Conservation (phyloP, 176 grass and related monocot genomes). For the Stipa capillata region DNA sequence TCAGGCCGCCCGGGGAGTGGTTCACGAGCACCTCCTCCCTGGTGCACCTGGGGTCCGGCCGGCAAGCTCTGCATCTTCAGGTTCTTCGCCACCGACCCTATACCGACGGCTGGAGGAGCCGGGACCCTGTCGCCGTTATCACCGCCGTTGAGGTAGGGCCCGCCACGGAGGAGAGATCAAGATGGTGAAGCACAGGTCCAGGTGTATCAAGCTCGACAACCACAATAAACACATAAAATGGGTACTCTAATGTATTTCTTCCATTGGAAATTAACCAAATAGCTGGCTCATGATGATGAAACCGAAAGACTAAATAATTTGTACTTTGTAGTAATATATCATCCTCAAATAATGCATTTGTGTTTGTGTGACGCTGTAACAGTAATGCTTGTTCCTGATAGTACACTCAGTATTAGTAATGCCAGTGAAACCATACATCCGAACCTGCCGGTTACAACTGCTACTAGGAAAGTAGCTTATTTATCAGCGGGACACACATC, state of each 20-base stretch:
- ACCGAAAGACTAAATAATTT: too few species aligned
- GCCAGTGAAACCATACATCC: background rate
- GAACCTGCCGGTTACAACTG: background rate
- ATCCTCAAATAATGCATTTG: background rate
- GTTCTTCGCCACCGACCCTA: background rate
- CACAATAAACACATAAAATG: background rate
- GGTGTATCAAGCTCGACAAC: background rate
- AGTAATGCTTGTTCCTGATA: background rate
- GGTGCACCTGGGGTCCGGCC: background rate
- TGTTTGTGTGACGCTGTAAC: background rate
- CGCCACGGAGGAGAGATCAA: background rate
- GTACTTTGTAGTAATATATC: too few species aligned
- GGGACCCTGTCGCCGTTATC: background rate
- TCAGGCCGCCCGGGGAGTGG: background rate
- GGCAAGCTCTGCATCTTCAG: background rate
- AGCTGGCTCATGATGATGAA: too few species aligned
- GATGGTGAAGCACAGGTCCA: background rate
- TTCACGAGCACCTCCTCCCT: background rate
- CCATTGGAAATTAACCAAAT: background rate
- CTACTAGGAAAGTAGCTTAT: conserved; percentile 1
- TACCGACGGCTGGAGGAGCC: too few species aligned
- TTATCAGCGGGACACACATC: background rate
- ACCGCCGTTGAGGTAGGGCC: background rate
- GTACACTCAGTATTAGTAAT: background rate
- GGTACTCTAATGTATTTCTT: background rate